Percentiles rank a stretch among this genome's conserved stretches.
These are phyloP conservation scores for Micromonas pusilla DNA, from an alignment of 139 green algal genomes.

Conservation along the genomic window DNA sequence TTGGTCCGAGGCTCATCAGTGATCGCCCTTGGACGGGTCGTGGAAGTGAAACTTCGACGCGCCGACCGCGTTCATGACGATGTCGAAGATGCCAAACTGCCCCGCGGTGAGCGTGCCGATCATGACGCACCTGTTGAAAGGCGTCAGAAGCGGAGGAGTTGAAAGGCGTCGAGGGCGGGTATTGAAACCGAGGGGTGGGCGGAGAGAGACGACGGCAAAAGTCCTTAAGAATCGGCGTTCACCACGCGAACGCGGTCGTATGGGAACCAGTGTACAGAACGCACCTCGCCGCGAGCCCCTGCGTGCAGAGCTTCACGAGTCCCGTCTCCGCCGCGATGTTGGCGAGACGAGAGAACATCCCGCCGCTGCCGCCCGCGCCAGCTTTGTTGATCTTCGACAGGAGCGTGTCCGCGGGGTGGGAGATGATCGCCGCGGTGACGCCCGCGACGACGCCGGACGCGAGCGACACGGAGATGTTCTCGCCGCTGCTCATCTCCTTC, in stretches of 20 bases:
- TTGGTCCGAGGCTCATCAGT: neutral
- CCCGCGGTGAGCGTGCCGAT: slow-evolving; percentile 45
- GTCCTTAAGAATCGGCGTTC: too few species aligned
- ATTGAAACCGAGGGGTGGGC: too few species aligned
- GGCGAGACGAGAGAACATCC: slow-evolving; percentile 30
- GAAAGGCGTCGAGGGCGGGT: too few species aligned
- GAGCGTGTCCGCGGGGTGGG: slow-evolving; percentile 49
- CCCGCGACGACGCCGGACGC: slow-evolving; percentile 44
- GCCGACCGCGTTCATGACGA: slow-evolving; percentile 25
- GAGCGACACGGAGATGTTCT: slow-evolving; percentile 42
- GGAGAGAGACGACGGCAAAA: too few species aligned
- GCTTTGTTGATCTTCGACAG: slow-evolving; percentile 53
- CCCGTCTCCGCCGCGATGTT: slow-evolving; percentile 38
- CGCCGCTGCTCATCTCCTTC: slow-evolving; percentile 33
- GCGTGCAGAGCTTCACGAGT: slow-evolving; percentile 39
- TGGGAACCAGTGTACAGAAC: too few species aligned
- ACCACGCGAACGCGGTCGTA: too few species aligned
- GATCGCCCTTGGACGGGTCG: neutral
- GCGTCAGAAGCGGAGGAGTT: too few species aligned
- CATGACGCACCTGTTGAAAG: slow-evolving; percentile 51
- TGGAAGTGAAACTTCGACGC: slow-evolving; percentile 32
- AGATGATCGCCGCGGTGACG: slow-evolving; percentile 47
- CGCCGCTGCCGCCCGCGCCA: slow-evolving; percentile 25
- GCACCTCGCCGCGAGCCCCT: slow-evolving; percentile 32
- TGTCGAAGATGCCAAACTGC: slow-evolving; percentile 50